A percentile compares a stretch with the other conserved stretches of the same genome.
These are phyloP conservation scores for Harrya chromipes DNA, from an alignment of 768 basidiomycete species.

Conservation along the genomic window DNA sequence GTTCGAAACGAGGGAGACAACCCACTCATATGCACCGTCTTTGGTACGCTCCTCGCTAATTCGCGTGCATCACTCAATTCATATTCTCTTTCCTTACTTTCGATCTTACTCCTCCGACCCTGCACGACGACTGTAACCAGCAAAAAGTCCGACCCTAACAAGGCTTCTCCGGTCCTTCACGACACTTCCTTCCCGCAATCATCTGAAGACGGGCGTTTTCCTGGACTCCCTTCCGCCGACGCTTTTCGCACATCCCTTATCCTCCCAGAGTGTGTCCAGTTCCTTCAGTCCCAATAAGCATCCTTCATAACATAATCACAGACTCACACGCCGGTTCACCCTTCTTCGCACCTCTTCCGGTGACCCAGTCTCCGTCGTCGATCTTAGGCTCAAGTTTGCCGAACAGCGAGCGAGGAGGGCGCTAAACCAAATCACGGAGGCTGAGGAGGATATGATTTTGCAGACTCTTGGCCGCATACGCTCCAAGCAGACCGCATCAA, in stretches of 20 bases:
- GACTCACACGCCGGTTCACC: conserved; percentile 80
- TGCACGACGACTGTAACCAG: conserved; percentile 38
- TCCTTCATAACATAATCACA: conserved; percentile 33
- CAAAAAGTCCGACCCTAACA: conserved; percentile 71
- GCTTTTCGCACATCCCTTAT: conserved; percentile 88
- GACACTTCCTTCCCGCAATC: conserved; percentile 28
- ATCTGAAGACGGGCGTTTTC: conserved; percentile 41
- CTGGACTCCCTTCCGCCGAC: conserved; percentile 61
- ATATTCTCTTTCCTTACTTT: conserved; percentile 14
- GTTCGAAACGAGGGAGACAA: conserved; percentile 57
- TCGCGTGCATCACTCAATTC: conserved; percentile 29
- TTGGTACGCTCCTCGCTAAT: conserved; percentile 55
- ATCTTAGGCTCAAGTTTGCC: conserved; percentile 64
- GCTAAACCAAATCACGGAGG: conserved; percentile 68
- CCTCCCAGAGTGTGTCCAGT: conserved; percentile 68
- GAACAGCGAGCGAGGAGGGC: conserved; percentile 72
- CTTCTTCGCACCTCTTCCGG: conserved; percentile 68
- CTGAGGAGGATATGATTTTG: conserved; percentile 82
- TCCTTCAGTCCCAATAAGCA: background rate
- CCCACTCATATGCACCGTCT: conserved; percentile 66
- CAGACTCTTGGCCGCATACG: conserved; percentile 63
- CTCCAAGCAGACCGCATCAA: conserved; percentile 29
- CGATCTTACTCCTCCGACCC: conserved; percentile 23
- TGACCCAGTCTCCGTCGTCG: conserved; percentile 61
- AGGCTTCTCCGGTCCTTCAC: conserved; percentile 43